These are phyloP conservation scores for Tilletia caries DNA, from an alignment of 1,284 basidiomycete species.

Conservation along the genomic window DNA sequence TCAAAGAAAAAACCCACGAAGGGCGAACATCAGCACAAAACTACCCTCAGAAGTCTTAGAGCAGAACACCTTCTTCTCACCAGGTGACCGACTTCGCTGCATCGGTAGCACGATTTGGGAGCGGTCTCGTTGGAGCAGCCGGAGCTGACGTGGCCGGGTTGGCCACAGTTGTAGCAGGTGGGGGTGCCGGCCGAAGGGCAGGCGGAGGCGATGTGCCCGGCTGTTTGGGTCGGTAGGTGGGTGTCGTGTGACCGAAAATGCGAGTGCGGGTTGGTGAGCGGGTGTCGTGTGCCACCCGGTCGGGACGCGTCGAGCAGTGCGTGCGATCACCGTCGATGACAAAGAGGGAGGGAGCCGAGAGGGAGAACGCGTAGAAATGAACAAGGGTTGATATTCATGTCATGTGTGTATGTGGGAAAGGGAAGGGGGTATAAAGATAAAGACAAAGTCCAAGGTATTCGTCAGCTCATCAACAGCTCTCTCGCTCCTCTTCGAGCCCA, in stretches of 20 bases:
- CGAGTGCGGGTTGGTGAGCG: neutral
- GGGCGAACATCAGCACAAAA: neutral
- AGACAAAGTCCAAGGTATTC: neutral
- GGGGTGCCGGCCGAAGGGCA: slow-evolving; percentile 48
- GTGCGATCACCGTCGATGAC: neutral
- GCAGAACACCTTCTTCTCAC: slow-evolving; percentile 22
- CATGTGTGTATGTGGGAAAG: neutral
- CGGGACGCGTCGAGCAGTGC: neutral
- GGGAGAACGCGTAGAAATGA: too few relatives aligned
- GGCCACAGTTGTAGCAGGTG: slow-evolving; percentile 46
- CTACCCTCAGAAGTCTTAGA: too few relatives aligned
- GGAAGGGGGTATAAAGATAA: neutral
- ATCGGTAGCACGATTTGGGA: slow-evolving; percentile 51
- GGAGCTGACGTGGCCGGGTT: slow-evolving; percentile 46
- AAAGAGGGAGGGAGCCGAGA: neutral
- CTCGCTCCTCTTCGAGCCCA: neutral
- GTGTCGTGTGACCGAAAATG: slow-evolving; percentile 5
- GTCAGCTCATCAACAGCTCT: neutral
- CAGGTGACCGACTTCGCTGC: slow-evolving; percentile 43
- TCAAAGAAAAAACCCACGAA: neutral
- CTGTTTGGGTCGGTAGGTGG: slow-evolving; percentile 19
- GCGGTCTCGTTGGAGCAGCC: slow-evolving; percentile 46
- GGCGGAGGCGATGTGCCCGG: slow-evolving; percentile 47
- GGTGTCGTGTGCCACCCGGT: slow-evolving; percentile 6
- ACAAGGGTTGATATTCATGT: too few relatives aligned